Conservation (phyloP, 176 grass and related monocot genomes). For the Phoenix roebelenii region DNA sequence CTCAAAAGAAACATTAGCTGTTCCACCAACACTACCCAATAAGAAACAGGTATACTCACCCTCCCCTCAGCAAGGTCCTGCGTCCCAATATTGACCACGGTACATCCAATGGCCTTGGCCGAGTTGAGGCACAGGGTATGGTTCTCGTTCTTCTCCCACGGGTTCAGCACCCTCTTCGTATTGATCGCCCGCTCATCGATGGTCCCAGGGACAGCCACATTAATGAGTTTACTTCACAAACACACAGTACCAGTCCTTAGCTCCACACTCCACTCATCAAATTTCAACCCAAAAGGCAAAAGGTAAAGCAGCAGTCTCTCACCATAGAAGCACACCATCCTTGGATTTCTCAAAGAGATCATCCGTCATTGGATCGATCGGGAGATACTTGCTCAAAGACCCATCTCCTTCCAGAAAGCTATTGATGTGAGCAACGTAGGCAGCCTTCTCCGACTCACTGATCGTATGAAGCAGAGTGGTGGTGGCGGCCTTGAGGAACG, state of each 20-base stretch:
- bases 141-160: slow-evolving; percentile 99
- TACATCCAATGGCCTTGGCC: slow-evolving; percentile 92
- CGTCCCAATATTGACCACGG: slow-evolving; percentile 90
- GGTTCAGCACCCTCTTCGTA: slow-evolving; percentile 75
- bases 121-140: slow-evolving; percentile 91
- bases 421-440: slow-evolving; percentile 94
- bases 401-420: slow-evolving; percentile 62
- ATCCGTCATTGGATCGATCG: slow-evolving; percentile 63
- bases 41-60: slow-evolving; percentile 27
- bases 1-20: neutral
- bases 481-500: slow-evolving; percentile 62
- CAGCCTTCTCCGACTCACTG: slow-evolving; percentile 86
- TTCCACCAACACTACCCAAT: neutral
- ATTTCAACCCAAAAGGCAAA: too few species aligned
- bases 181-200: slow-evolving; percentile 93
- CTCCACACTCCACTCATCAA: too few species aligned
- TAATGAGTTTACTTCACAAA: slow-evolving; percentile 74
- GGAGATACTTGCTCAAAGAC: slow-evolving; percentile 55
- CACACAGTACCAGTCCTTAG: neutral
- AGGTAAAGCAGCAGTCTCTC: too few species aligned
- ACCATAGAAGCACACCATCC: slow-evolving; percentile 91
- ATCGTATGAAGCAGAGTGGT: slow-evolving; percentile 97
- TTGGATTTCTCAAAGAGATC: slow-evolving; percentile 81
- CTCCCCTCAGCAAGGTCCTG: slow-evolving; percentile 91
- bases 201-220: slow-evolving; percentile 81